Percentiles rank a stretch among this genome's conserved stretches.
Conservation (phyloP, 140 eudicot genomes). For the Bidens hawaiensis region DNA sequence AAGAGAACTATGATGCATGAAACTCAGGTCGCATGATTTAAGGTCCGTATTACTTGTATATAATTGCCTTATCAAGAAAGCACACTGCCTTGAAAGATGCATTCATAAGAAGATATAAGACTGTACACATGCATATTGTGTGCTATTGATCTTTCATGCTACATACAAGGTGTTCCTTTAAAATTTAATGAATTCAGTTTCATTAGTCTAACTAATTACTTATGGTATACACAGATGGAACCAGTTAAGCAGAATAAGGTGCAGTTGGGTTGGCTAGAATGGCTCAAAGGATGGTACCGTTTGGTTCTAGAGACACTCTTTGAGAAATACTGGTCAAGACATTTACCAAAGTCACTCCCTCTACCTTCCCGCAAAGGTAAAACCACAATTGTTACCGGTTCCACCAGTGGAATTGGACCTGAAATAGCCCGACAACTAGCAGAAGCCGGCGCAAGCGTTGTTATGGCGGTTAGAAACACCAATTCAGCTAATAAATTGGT, state of each 20-base stretch:
- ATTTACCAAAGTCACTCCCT: conserved; percentile 49
- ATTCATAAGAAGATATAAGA: too few species aligned
- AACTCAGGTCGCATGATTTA: too few species aligned
- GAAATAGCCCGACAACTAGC: conserved; percentile 47
- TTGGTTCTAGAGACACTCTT: conserved; percentile 44
- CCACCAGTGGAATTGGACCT: conserved; percentile 77
- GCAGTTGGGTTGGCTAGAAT: conserved; percentile 55
- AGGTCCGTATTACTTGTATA: too few species aligned
- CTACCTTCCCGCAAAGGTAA: conserved; percentile 52
- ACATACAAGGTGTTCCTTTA: too few species aligned
- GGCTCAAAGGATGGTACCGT: conserved; percentile 57
- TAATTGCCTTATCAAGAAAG: too few species aligned
- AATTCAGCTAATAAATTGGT: conserved; percentile 20
- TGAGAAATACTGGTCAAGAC: conserved; percentile 50
- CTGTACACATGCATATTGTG: too few species aligned
- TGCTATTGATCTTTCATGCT: too few species aligned
- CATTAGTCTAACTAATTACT: background rate
- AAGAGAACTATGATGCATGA: too few species aligned
- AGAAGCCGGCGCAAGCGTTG: conserved; percentile 36
- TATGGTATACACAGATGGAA: conserved; percentile 27
- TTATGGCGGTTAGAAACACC: conserved; percentile 39
- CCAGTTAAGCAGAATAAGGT: conserved; percentile 26
- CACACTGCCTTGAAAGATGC: too few species aligned
- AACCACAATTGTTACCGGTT: conserved; percentile 61
- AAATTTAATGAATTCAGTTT: too few species aligned